These are phyloP conservation scores for Dendrothele bispora DNA, from an alignment of 768 basidiomycete species.

Conservation along the genomic window DNA sequence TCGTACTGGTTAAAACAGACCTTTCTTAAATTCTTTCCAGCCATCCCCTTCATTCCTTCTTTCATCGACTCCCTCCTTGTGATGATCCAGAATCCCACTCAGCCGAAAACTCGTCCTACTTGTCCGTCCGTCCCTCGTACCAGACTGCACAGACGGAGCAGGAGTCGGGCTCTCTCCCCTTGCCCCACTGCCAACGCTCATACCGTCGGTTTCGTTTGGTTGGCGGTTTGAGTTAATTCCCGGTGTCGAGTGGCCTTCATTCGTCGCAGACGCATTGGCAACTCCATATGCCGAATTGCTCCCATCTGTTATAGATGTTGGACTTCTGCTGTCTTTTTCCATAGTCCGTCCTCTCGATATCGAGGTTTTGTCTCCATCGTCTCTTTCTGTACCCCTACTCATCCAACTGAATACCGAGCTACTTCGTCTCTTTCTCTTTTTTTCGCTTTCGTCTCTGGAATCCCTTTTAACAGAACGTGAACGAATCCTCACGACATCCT, in stretches of 20 bases:
- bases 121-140: conserved; percentile 12
- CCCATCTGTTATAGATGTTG: too few relatives aligned
- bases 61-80: conserved; percentile 39
- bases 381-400: conserved; percentile 25
- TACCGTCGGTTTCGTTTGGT: too few relatives aligned
- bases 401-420: conserved; percentile 17
- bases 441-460: conserved; percentile 9
- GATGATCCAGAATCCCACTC: conserved; percentile 10
- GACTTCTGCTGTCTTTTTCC: conserved; percentile 24
- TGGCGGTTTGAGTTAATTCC: too few relatives aligned
- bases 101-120: not conserved
- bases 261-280: too few relatives aligned
- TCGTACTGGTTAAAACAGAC: too few relatives aligned
- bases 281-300: too few relatives aligned
- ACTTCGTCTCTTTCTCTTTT: conserved; percentile 12
- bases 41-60: conserved; percentile 44
- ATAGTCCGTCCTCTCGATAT: conserved; percentile 31
- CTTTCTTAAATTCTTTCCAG: conserved; percentile 90
- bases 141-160: conserved; percentile 19
- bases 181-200: conserved; percentile 10
- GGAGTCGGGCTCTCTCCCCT: conserved; percentile 29
- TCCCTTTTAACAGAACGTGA: too few relatives aligned
- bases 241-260: too few relatives aligned
- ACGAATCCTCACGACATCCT: conserved; percentile 49
- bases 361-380: not conserved